These are phyloP conservation scores for Sequoia sempervirens DNA, from an alignment of 75 land plant genomes.

Conservation along the genomic window DNA sequence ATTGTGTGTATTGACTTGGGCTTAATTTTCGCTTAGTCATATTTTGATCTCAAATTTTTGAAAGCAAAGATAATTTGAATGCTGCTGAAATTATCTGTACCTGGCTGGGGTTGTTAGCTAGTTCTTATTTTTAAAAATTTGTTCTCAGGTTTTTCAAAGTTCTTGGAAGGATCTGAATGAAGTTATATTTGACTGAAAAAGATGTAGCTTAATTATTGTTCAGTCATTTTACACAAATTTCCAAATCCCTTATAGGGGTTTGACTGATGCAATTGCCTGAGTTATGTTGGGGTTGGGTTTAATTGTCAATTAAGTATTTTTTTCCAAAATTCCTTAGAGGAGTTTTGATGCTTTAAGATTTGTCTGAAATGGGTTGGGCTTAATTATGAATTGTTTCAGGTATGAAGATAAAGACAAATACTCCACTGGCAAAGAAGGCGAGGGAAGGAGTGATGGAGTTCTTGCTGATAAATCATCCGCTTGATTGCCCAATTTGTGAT, in stretches of 20 bases:
- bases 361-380: background rate
- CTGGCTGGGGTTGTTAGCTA: background rate
- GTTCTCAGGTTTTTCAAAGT: background rate
- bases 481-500: conserved; percentile 99
- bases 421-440: conserved; percentile 92
- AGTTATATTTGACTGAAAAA: background rate
- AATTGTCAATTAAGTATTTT: background rate
- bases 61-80: background rate
- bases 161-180: background rate
- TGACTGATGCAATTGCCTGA: background rate
- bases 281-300: background rate
- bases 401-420: conserved; percentile 96
- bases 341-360: background rate
- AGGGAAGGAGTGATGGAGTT: conserved; percentile 99
- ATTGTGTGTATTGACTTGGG: background rate
- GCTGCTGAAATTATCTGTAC: background rate
- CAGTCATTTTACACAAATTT: background rate
- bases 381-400: conserved; percentile 34
- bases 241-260: background rate
- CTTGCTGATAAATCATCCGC: conserved; percentile 90
- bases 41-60: background rate
- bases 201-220: background rate
- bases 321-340: background rate
- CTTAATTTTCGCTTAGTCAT: background rate
- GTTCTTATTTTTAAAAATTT: background rate